phyloP scores from a whole-genome alignment of 768 basidiomycete species.

The Chiua virens region DNA sequence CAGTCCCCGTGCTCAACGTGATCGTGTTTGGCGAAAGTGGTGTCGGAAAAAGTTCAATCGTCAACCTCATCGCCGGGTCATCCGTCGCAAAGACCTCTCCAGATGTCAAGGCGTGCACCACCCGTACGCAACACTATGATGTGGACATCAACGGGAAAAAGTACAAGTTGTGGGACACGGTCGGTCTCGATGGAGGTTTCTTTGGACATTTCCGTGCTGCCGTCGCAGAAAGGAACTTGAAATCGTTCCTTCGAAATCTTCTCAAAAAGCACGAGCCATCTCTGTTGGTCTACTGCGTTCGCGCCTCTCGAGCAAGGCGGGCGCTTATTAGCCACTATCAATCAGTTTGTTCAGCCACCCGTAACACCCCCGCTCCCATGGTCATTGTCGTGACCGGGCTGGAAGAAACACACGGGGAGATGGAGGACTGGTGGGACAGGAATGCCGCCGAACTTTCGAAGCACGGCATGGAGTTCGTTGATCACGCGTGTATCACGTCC shows the following conservation, averaged over 20 bases:
- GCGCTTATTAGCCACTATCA: conserved; percentile 39
- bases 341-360: conserved; percentile 32
- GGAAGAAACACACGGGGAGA: conserved; percentile 32
- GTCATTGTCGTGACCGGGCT: conserved; percentile 41
- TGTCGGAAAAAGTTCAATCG: conserved; percentile 42
- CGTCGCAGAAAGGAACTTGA: conserved; percentile 27
- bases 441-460: conserved; percentile 21
- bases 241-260: conserved; percentile 31
- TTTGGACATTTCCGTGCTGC: conserved; percentile 24
- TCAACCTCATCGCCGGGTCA: conserved; percentile 39
- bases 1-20: conserved; percentile 28
- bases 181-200: conserved; percentile 36
- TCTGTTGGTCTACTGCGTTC: conserved; percentile 43
- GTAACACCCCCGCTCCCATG: conserved; percentile 32
- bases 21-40: conserved; percentile 48
- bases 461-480: conserved; percentile 27
- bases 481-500: conserved; percentile 35
- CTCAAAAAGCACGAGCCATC: conserved; percentile 35
- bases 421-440: conserved; percentile 37
- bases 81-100: conserved; percentile 32
- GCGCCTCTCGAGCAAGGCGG: conserved; percentile 40
- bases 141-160: conserved; percentile 17
- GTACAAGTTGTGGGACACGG: conserved; percentile 34
- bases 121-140: conserved; percentile 26
- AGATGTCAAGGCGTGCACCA: conserved; percentile 37